Percentiles rank a stretch among this genome's conserved stretches.
phyloP scores from a whole-genome alignment of 2,329 filamentous ascomycete species.

The Claviceps sp. region DNA sequence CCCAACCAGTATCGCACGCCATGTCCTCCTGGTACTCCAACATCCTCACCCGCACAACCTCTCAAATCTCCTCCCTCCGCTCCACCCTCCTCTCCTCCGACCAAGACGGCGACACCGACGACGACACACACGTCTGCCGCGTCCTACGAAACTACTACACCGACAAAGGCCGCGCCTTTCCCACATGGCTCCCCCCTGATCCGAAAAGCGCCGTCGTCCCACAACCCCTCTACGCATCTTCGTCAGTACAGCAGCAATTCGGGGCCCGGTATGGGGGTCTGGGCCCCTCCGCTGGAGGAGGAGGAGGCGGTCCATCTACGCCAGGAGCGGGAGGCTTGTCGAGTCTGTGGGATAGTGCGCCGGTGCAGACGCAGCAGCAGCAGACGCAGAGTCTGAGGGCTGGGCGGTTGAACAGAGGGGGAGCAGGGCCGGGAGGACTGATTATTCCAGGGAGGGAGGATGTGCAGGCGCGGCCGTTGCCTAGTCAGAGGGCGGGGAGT shows the following conservation, averaged over 20 bases:
- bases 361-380: constrained; percentile 11
- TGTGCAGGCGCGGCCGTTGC: constrained; percentile 44
- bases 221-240: constrained; percentile 35
- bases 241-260: constrained; percentile 28
- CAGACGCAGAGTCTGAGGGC: constrained; percentile 28
- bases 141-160: constrained; percentile 86
- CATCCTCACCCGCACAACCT: constrained; percentile 50
- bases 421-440: constrained; percentile 12
- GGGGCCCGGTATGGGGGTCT: constrained; percentile 40
- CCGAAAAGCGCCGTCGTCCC: constrained; percentile 43
- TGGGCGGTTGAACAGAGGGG: constrained; percentile 24
- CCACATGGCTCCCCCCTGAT: constrained; percentile 78
- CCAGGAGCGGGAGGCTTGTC: constrained; percentile 25
- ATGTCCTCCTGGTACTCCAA: constrained; percentile 79
- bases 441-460: background rate
- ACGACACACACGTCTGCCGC: constrained; percentile 90
- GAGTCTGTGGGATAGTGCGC: constrained; percentile 43
- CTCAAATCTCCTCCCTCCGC: constrained; percentile 50
- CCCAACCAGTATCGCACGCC: constrained; percentile 9
- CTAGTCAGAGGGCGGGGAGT: constrained; percentile 61
- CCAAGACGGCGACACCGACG: constrained; percentile 60
- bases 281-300: constrained; percentile 13
- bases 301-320: too few relatives aligned
- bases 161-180: constrained; percentile 72
- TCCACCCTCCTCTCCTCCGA: constrained; percentile 57